Conservation (phyloP, 2,329 filamentous ascomycete species). For the Dothideomycetes sp. region DNA sequence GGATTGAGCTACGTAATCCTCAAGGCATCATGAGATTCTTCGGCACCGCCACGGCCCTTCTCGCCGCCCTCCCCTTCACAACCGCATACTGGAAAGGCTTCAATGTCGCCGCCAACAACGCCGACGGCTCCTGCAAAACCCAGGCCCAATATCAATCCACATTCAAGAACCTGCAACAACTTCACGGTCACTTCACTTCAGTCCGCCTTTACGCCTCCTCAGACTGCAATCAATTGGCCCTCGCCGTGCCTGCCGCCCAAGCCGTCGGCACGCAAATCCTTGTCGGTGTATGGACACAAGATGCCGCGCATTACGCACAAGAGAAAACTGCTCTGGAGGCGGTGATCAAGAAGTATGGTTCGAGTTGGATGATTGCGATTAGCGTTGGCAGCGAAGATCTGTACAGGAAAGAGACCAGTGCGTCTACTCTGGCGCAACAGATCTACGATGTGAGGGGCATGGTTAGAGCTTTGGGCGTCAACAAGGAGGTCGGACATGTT, state of each 20-base stretch:
- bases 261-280: slow-evolving; percentile 52
- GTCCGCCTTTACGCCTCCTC: slow-evolving; percentile 58
- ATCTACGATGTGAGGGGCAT: slow-evolving; percentile 46
- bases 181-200: slow-evolving; percentile 48
- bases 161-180: slow-evolving; percentile 29
- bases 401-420: slow-evolving; percentile 45
- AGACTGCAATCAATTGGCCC: slow-evolving; percentile 43
- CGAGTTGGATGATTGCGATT: slow-evolving; percentile 53
- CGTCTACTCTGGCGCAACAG: slow-evolving; percentile 33
- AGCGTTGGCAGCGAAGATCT: slow-evolving; percentile 60
- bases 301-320: slow-evolving; percentile 43
- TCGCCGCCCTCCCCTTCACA: slow-evolving; percentile 24
- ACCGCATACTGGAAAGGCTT: slow-evolving; percentile 35
- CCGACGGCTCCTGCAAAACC: slow-evolving; percentile 32
- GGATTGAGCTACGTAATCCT: too few species aligned
- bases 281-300: slow-evolving; percentile 52
- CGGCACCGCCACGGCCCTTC: slow-evolving; percentile 24
- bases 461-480: slow-evolving; percentile 37
- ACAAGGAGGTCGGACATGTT: slow-evolving; percentile 53
- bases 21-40: slow-evolving; percentile 18
- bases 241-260: slow-evolving; percentile 49
- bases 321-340: slow-evolving; percentile 53
- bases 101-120: slow-evolving; percentile 33
- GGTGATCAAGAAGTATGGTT: slow-evolving; percentile 47
- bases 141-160: slow-evolving; percentile 29